A percentile compares a stretch with the other conserved stretches of the same genome.
These are phyloP conservation scores for Scheffersomyces segobiensis DNA, from an alignment of 1,139 yeast genomes.

Conservation along the genomic window DNA sequence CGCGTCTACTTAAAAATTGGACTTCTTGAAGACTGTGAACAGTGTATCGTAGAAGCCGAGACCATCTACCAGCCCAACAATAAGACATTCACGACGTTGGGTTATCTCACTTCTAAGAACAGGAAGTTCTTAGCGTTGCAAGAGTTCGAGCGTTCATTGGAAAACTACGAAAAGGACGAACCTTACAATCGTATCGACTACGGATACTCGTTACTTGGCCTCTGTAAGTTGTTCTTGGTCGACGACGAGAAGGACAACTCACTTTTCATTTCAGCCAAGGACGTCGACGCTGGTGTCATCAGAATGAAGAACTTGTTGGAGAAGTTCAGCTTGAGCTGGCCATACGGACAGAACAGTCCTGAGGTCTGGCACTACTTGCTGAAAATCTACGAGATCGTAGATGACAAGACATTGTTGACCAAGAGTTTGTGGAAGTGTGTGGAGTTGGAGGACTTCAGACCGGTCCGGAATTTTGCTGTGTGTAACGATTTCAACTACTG, in stretches of 20 bases:
- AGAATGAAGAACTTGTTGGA: constrained; percentile 66
- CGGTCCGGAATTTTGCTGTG: constrained; percentile 51
- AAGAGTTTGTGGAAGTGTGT: constrained; percentile 66
- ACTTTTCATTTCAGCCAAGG: constrained; percentile 47
- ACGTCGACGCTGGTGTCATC: constrained; percentile 63
- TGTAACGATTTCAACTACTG: constrained; percentile 19
- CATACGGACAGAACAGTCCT: constrained; percentile 54
- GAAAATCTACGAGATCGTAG: constrained; percentile 60
- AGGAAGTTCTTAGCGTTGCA: constrained; percentile 54
- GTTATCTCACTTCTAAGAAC: constrained; percentile 45
- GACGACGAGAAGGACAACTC: constrained; percentile 38
- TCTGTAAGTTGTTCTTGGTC: constrained; percentile 55
- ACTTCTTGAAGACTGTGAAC: constrained; percentile 61
- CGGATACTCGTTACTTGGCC: constrained; percentile 64
- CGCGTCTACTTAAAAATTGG: constrained; percentile 62
- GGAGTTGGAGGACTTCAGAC: constrained; percentile 64
- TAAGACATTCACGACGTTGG: constrained; percentile 56
- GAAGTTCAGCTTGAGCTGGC: constrained; percentile 45
- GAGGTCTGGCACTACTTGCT: constrained; percentile 79
- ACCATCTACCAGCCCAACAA: constrained; percentile 49
- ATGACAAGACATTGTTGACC: constrained; percentile 54
- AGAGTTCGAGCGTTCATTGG: constrained; percentile 70
- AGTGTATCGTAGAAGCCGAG: constrained; percentile 75
- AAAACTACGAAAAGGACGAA: constrained; percentile 25
- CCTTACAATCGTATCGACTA: constrained; percentile 38